Evolutionary conservation across 1,139 yeast species (phyloP).

Genomic region (Citeromyces hawaiiensis): DNA sequence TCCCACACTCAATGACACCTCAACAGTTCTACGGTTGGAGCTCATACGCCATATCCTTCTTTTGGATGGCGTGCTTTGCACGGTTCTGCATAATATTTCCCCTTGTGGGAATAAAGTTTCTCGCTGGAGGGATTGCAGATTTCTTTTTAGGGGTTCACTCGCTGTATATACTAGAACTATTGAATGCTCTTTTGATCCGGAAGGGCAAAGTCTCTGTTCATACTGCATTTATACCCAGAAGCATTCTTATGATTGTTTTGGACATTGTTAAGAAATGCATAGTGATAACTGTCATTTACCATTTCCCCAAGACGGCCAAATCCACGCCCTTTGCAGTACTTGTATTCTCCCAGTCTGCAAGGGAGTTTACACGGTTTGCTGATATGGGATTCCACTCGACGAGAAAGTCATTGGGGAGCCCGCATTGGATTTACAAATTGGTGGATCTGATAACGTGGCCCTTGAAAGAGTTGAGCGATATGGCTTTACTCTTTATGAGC

Average conservation of each 20-base stretch:
- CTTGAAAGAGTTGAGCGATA: slow-evolving; percentile 30
- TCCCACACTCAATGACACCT: neutral
- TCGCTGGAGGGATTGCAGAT: slow-evolving; percentile 62
- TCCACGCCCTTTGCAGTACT: slow-evolving; percentile 34
- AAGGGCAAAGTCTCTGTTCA: slow-evolving; percentile 4
- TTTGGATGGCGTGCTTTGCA: slow-evolving; percentile 38
- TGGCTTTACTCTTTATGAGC: slow-evolving; percentile 36
- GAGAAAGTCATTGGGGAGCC: slow-evolving; percentile 20
- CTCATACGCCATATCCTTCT: slow-evolving; percentile 22
- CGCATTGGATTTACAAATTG: slow-evolving; percentile 26
- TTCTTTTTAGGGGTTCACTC: slow-evolving; percentile 27
- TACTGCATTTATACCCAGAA: neutral
- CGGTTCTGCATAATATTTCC: slow-evolving; percentile 42
- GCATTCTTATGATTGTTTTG: neutral
- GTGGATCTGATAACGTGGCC: slow-evolving; percentile 32
- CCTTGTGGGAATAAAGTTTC: slow-evolving; percentile 43
- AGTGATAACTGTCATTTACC: slow-evolving; percentile 25
- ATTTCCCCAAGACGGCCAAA: slow-evolving; percentile 34
- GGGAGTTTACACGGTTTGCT: slow-evolving; percentile 26
- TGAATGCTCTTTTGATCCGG: slow-evolving; percentile 1
- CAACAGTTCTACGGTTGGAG: neutral
- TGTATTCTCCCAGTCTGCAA: slow-evolving; percentile 30
- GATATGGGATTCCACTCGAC: slow-evolving; percentile 35
- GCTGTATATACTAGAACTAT: slow-evolving; percentile 7
- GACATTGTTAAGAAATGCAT: neutral